phyloP scores from a whole-genome alignment of 495 filamentous ascomycete species.

The Stereocaulon alpinum region DNA sequence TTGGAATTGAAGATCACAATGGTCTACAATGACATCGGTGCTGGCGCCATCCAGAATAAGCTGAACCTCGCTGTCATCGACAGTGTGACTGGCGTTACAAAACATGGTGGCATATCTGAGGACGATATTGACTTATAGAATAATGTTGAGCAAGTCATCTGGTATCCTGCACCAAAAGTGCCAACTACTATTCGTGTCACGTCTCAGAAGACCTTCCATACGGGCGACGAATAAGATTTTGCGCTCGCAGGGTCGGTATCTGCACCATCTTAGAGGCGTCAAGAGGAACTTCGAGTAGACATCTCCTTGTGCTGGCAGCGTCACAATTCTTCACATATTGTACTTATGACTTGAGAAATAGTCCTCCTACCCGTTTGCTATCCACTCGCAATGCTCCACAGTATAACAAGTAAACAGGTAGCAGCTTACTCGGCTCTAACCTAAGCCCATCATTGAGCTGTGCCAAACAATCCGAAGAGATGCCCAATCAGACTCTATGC shows the following conservation, averaged over 20 bases:
- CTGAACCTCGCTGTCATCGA: background rate
- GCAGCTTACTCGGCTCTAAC: no score
- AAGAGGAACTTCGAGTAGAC: no score
- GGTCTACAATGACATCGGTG: background rate
- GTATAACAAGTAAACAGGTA: no score
- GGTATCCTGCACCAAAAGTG: background rate
- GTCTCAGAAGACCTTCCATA: background rate
- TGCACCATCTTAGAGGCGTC: background rate
- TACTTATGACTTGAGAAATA: no score
- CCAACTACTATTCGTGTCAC: background rate
- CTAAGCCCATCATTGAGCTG: no score
- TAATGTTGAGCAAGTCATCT: conserved; percentile 2
- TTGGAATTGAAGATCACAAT: background rate
- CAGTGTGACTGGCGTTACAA: background rate
- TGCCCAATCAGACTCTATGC: no score
- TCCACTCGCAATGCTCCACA: no score
- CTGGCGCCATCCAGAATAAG: background rate
- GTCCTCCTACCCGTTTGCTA: no score
- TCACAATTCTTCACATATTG: no score
- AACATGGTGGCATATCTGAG: background rate
- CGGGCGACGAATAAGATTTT: background rate
- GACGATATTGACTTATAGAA: background rate
- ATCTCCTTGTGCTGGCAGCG: no score
- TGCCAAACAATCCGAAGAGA: no score
- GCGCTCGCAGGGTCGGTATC: background rate